Base-by-base conservation (phyloP, 352 stramenopile species). In the Phytophthora tubulina region DNA sequence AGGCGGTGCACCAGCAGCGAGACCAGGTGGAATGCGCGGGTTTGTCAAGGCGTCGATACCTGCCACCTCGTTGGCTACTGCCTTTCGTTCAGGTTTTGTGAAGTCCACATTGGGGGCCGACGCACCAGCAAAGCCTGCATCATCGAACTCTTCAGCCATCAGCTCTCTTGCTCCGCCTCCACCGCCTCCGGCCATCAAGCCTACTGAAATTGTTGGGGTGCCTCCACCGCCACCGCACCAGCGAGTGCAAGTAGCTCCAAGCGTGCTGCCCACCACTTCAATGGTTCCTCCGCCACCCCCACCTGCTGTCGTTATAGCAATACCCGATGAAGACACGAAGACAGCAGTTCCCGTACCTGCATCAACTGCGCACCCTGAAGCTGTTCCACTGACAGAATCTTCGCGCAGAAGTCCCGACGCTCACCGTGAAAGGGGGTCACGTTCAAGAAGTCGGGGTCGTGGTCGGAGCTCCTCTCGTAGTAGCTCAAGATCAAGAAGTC, bases 31-130 rank as follows among this genome's bases (percentile, higher is more conserved):
- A 13, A 67, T 80, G 52, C 45, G 61, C 11, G 72, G 70, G 0
- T 81, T 81, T 44, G 73, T 81, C 13, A 81, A 80, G 55, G 70
- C 72, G 5, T 61, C 73, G 33, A 52, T 45, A 17, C 39, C 70
- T 3, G 44, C 63, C 21, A 56, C 73, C 0, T 48, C 63, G 7
- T 35, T 70, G 15, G 53, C 53, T 32, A 70, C 55, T 50, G 46
- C 58, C 17, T 81, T 85, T 70, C 73, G 45, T 6, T 73, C 63
- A 35, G 69, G 65, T 5, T 86, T 85, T 65, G 77, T 83, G 30
- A 85, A 84, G 60, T 73, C 79, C 36, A 65, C 75, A 6, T 21
- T 73, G n/a, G n/a, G 31, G 46, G 17, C 46, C 35, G 68, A 78
- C 32, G 15, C 57, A 31, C 8, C 54, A 30, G 9, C 30, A 15